Evolutionary conservation across 805 yeast genomes (phyloP).

Genomic region (Nakazawaea siamensis): DNA sequence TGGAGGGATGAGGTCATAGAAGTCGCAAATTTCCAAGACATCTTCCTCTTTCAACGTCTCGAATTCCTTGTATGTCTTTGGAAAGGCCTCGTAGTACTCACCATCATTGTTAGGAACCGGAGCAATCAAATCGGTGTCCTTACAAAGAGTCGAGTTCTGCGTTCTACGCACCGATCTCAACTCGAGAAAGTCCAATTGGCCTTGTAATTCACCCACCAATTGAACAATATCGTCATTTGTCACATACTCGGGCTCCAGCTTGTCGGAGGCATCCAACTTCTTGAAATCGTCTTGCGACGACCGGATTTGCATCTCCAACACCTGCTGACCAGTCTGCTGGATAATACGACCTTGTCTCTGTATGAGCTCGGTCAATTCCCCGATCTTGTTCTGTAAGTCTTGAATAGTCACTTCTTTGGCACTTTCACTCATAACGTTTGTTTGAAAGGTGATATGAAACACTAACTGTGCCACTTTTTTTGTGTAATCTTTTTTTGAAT

Average conservation of each 20-base stretch:
- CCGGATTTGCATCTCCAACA: slow-evolving; percentile 60
- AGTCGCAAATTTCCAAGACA: slow-evolving; percentile 51
- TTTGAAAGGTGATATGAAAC: too few species aligned
- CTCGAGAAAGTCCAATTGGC: slow-evolving; percentile 74
- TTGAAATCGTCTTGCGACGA: slow-evolving; percentile 27
- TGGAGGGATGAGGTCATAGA: slow-evolving; percentile 73
- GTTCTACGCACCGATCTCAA: slow-evolving; percentile 68
- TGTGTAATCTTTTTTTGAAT: too few species aligned
- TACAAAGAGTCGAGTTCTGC: slow-evolving; percentile 46
- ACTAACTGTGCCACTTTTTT: too few species aligned
- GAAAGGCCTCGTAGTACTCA: slow-evolving; percentile 44
- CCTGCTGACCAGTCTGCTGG: slow-evolving; percentile 72
- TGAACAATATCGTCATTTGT: slow-evolving; percentile 82
- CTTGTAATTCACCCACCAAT: slow-evolving; percentile 83
- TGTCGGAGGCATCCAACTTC: slow-evolving; percentile 17
- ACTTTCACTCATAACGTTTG: too few species aligned
- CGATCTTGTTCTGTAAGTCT: slow-evolving; percentile 35
- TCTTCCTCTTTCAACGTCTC: slow-evolving; percentile 32
- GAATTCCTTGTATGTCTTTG: slow-evolving; percentile 49
- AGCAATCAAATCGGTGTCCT: slow-evolving; percentile 40
- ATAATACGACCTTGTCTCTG: slow-evolving; percentile 59
- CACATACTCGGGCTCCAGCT: slow-evolving; percentile 47
- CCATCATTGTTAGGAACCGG: slow-evolving; percentile 79
- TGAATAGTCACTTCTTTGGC: slow-evolving; percentile 15
- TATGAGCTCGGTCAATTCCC: slow-evolving; percentile 42